Evolutionary conservation across 768 basidiomycete genomes (phyloP).

Genomic region (Cystobasidium tubakii): DNA sequence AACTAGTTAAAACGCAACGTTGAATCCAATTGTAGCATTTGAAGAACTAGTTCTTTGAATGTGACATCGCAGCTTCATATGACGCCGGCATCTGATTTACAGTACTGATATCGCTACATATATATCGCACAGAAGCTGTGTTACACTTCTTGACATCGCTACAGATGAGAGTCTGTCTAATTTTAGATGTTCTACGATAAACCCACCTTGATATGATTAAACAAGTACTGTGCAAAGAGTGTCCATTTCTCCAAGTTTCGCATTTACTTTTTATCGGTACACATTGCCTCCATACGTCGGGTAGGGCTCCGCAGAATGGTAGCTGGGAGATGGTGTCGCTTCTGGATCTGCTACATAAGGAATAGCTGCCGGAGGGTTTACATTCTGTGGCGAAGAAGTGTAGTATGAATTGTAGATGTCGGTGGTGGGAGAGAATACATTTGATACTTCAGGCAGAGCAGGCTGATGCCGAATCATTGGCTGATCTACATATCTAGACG

Average conservation of each 20-base stretch:
- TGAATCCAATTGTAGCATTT: too few species aligned
- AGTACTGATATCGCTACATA: too few species aligned
- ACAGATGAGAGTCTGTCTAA: too few species aligned
- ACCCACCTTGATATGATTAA: too few species aligned
- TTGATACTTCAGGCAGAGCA: neutral
- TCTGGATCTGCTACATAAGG: conserved; percentile 10
- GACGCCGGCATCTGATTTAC: too few species aligned
- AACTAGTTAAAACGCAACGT: too few species aligned
- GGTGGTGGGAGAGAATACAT: neutral
- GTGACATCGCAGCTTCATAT: too few species aligned
- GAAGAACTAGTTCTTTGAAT: too few species aligned
- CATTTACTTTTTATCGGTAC: neutral
- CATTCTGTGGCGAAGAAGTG: neutral
- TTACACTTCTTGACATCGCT: too few species aligned
- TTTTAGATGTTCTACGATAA: too few species aligned
- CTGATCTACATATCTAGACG: neutral
- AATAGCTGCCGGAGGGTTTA: neutral
- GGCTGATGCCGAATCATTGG: neutral
- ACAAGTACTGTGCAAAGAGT: too few species aligned
- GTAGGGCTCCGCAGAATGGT: conserved; percentile 20
- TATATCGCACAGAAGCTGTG: too few species aligned
- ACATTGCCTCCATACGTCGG: conserved; percentile 10
- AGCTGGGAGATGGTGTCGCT: conserved; percentile 13
- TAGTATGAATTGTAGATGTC: conserved; percentile 19
- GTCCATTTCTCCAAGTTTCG: neutral